Evolutionary conservation across 768 basidiomycete genomes (phyloP), one percentile per base, ranked within the genome.

Genomic region (Mrakia blollopis): DNA sequence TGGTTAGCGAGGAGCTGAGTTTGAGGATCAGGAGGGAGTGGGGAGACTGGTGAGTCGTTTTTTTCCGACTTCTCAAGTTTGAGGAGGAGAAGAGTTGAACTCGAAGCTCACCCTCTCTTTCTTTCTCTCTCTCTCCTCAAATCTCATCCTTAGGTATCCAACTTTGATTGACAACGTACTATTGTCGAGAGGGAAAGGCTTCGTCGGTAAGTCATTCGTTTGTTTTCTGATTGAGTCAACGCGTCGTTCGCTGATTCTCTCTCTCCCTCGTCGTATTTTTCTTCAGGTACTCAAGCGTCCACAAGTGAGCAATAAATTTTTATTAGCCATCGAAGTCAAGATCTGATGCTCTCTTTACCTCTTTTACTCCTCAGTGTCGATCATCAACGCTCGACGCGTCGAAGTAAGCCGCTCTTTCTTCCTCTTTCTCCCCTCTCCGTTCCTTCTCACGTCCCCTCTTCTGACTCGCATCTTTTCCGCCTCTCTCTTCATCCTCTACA

Each of bases 11-110:
- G 37, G 37, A 41, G 18, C 10, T 68, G 37, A 68, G 65, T 25
- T 7, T 39, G 65, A 37, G 37, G 37, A 39, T 68, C 18, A 65
- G 63, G 65, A 35, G 39, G 65, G 65, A 39, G 21, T 68, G 65
- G 65, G 65, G 65, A n/a, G 37, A 68, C 11, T 39, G 65, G 65
- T 67, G 35, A 41, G 65, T 68, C 65, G 65, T 18, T 7, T 8
- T 18, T 6, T 2, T 13, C 11, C 62, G 28, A 32, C 16, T n/a
- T 25, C 57, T n/a, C n/a, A n/a, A n/a, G n/a, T n/a, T n/a, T 16
- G 10, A 10, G 11, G 65, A 68, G 35, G 35, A 25, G 65, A 39
- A 32, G 32, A 30, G n/a, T 35, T 6, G 21, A 8, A 4, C 44
- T 6, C 57, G 57, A 57, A 28, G 57, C 57, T 57, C 3, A 57